phyloP scores from a whole-genome alignment of 2,329 filamentous ascomycete genomes.

The Grosmannia huntii region DNA sequence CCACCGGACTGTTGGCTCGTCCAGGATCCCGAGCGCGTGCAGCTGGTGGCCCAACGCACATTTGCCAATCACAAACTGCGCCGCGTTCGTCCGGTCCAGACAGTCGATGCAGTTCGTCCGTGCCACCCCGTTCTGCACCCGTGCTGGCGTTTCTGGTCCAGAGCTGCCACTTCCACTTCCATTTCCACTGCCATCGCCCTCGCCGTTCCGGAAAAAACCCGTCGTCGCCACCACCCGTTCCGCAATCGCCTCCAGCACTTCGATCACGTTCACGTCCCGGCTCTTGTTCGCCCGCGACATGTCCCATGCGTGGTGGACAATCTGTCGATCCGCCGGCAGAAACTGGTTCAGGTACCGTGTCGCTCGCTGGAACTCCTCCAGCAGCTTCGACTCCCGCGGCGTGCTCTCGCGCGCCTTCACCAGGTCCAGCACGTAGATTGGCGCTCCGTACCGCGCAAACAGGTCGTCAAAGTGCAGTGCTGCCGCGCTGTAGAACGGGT shows the following conservation, averaged over 20 bases:
- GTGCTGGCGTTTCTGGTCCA: constrained; percentile 29
- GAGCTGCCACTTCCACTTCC: background rate
- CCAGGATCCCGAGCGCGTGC: constrained; percentile 78
- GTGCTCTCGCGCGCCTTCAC: constrained; percentile 81
- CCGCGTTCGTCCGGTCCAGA: constrained; percentile 90
- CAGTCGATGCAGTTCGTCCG: constrained; percentile 98
- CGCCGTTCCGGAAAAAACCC: constrained; percentile 90
- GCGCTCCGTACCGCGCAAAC: constrained; percentile 84
- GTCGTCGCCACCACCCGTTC: constrained; percentile 76
- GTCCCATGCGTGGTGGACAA: constrained; percentile 91
- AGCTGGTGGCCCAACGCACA: constrained; percentile 84
- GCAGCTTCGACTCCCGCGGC: constrained; percentile 80
- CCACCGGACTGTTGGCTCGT: constrained; percentile 65
- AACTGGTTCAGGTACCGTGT: constrained; percentile 93
- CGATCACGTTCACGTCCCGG: constrained; percentile 87
- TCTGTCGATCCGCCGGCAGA: constrained; percentile 68
- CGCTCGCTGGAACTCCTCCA: constrained; percentile 76
- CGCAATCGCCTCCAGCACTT: constrained; percentile 77
- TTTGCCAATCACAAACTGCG: constrained; percentile 96
- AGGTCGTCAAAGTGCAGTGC: constrained; percentile 91
- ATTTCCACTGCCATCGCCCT: constrained; percentile 42
- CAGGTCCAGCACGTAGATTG: constrained; percentile 82
- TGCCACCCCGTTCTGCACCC: constrained; percentile 81
- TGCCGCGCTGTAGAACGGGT: constrained; percentile 89
- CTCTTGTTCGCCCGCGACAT: constrained; percentile 94